Conservation (phyloP, 768 basidiomycete species). For the Amanita rimosa region DNA sequence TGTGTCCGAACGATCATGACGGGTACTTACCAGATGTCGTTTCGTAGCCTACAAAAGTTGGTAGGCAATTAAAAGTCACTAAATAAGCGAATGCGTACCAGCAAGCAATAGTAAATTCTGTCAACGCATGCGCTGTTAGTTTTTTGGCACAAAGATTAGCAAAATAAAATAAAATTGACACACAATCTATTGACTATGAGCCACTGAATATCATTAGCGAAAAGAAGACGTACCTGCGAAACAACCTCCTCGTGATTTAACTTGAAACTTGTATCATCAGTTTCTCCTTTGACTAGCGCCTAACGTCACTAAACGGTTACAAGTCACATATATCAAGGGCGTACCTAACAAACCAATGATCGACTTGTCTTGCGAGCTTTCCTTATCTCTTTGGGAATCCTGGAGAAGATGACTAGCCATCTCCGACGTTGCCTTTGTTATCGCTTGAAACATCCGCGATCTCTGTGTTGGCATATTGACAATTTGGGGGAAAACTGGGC, state of each 20-base stretch:
- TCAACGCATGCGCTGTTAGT: not conserved
- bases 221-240: constrained; percentile 17
- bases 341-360: constrained; percentile 26
- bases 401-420: constrained; percentile 29
- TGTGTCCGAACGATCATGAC: not conserved
- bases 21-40: constrained; percentile 34
- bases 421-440: constrained; percentile 22
- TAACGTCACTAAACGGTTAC: not conserved
- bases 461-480: constrained; percentile 23
- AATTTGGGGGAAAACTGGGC: constrained; percentile 24
- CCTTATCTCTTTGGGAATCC: constrained; percentile 22
- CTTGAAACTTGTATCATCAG: constrained; percentile 15
- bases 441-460: constrained; percentile 16
- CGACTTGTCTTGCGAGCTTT: constrained; percentile 22
- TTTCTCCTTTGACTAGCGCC: constrained; percentile 24
- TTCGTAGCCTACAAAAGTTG: constrained; percentile 30
- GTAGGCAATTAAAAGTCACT: not conserved
- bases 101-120: constrained; percentile 27
- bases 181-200: constrained; percentile 6
- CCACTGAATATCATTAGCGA: not conserved
- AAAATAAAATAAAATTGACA: not conserved
- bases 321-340: not conserved
- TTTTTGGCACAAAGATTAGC: not conserved
- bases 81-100: constrained; percentile 12
- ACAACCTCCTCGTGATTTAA: constrained; percentile 27